Conservation (phyloP, 139 green algal species). For the Volvox reticuliferus region DNA sequence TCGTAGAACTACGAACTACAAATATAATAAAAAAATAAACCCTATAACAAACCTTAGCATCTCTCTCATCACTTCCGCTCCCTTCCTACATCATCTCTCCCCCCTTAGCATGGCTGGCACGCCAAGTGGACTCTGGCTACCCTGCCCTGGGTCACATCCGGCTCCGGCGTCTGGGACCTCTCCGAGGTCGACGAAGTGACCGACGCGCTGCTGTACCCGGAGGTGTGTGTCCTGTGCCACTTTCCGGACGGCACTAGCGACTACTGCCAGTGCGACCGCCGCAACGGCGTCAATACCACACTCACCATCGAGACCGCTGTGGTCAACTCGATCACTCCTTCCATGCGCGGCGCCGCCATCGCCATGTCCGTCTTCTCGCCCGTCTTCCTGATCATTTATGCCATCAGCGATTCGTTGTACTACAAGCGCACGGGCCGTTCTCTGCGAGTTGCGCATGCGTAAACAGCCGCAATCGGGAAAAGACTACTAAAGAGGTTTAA, state of each 20-base stretch:
- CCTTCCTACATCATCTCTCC: not conserved
- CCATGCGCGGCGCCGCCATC: conserved; percentile 54
- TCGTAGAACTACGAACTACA: too few relatives aligned
- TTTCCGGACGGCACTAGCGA: conserved; percentile 34
- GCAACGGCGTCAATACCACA: not conserved
- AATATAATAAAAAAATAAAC: too few relatives aligned
- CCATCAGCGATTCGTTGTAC: conserved; percentile 13
- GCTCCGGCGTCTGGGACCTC: conserved; percentile 18
- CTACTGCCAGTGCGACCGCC: conserved; percentile 32
- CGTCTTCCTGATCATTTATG: conserved; percentile 52
- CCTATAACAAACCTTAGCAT: too few relatives aligned
- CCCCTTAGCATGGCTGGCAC: conserved; percentile 33
- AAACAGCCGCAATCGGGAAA: too few relatives aligned
- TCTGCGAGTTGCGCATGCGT: conserved; percentile 7
- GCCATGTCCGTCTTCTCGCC: conserved; percentile 52
- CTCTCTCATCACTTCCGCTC: too few relatives aligned
- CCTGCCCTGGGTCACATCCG: not conserved
- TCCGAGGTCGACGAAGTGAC: conserved; percentile 46
- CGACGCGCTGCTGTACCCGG: conserved; percentile 44
- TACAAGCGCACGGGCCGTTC: conserved; percentile 16
- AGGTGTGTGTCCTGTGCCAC: conserved; percentile 48
- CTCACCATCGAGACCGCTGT: conserved; percentile 45
- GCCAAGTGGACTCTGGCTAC: not conserved
- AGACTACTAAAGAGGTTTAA: too few relatives aligned
- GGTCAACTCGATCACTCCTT: conserved; percentile 41